These are phyloP conservation scores for Aspergillus heteromorphus DNA, from an alignment of 495 filamentous ascomycete genomes.

Conservation along the genomic window DNA sequence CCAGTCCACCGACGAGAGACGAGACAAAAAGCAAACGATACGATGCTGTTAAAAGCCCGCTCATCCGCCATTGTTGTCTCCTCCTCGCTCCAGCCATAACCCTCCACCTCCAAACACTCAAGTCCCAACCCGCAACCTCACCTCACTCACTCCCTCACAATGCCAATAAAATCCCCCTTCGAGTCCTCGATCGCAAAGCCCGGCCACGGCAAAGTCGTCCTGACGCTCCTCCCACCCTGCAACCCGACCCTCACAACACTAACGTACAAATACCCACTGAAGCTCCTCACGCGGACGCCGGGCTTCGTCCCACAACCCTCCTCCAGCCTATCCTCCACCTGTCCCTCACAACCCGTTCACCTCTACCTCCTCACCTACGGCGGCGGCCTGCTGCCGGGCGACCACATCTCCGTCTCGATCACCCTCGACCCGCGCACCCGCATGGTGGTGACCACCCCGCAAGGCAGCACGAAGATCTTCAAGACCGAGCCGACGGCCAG, in stretches of 20 bases:
- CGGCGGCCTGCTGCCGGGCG: constrained; percentile 83
- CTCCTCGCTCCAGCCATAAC: background rate
- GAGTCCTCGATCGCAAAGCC: constrained; percentile 63
- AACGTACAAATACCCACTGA: constrained; percentile 89
- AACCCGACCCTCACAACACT: constrained; percentile 68
- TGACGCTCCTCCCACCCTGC: constrained; percentile 64
- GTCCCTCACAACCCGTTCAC: constrained; percentile 45
- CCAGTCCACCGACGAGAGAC: background rate
- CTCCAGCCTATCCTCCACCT: constrained; percentile 15
- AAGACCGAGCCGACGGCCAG: constrained; percentile 53
- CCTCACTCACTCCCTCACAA: constrained; percentile 21
- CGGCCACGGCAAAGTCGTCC: constrained; percentile 72
- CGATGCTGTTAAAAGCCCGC: constrained; percentile 7
- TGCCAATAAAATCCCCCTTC: constrained; percentile 55
- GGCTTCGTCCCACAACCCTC: constrained; percentile 36
- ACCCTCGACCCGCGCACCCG: constrained; percentile 58
- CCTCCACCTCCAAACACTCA: background rate
- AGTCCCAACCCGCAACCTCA: too few species aligned
- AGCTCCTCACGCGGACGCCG: constrained; percentile 67
- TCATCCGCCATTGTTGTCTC: background rate
- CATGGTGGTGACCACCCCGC: constrained; percentile 75
- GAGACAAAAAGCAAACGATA: background rate
- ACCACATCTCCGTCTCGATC: constrained; percentile 69
- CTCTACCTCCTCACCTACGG: constrained; percentile 92
- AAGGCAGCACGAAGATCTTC: constrained; percentile 96